Evolutionary conservation across 1,284 basidiomycete species (phyloP), one percentile per base, ranked within the genome.

Genomic region (Thelephora terrestris): DNA sequence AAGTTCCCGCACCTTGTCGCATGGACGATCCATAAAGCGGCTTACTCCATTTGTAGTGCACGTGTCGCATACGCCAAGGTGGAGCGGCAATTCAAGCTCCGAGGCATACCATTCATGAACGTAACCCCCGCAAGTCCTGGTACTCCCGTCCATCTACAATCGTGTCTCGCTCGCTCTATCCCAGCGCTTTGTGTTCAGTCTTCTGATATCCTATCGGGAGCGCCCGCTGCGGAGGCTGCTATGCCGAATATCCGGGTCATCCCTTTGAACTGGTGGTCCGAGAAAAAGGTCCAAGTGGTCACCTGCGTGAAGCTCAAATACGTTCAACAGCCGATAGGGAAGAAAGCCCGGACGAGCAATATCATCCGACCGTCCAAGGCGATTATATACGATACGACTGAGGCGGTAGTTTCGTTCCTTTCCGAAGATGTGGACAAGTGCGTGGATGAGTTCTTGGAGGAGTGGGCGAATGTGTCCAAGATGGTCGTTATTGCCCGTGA

Each of bases 401-500:
- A 90, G 51, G 88, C 88, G 9, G 76, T 93, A 12, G 85, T 95
- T 3, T 89, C 84, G 0, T 92, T 95, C 64, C 67, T 88, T 43
- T 90, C 89, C 1, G 81, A 88, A 52, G 79, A 91, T 58, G 83
- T 94, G 50, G 81, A 90, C 53, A 83, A 81, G 6, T 94, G 91
- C 60, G 86, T 96, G 17, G 80, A 85, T 49, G 83, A 89, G 58
- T 93, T 96, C 61, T 66, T 91, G 54, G 83, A 89, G 57, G 91
- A 92, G 61, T 95, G 92, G 91, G 87, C 88, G 45, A 74, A 85
- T 37, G 83, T 95, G 29, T 88, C 87, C 35, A 93, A 91, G 65
- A 89, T 94, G 74, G 86, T 92, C 16, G 85, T 92, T 36, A 90
- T 96, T 50, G 90, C 91, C 5, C 78, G 90, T 54, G 89, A 93